phyloP scores from a whole-genome alignment of 139 green algal genomes.

The Trebouxia sp. region DNA sequence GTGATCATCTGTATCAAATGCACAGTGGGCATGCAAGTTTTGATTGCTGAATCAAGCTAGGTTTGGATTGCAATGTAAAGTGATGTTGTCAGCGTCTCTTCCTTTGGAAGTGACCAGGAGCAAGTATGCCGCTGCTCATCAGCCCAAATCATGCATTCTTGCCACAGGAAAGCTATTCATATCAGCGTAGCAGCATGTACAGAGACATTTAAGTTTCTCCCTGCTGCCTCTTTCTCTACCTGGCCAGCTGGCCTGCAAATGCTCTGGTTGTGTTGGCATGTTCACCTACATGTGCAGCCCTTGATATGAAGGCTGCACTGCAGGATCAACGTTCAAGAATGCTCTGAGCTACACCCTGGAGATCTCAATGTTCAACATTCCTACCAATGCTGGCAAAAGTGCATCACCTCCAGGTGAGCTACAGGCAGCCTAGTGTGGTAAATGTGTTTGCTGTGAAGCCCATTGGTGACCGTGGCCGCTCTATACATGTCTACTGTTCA shows the following conservation, averaged over 20 bases:
- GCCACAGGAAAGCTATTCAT: too few relatives aligned
- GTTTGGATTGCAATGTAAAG: too few relatives aligned
- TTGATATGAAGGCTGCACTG: background rate
- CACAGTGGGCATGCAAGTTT: background rate
- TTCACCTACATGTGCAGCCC: too few relatives aligned
- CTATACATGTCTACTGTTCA: too few relatives aligned
- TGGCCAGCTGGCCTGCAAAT: background rate
- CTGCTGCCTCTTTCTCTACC: background rate
- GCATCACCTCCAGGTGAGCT: background rate
- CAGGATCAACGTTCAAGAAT: constrained; percentile 20
- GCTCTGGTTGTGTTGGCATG: background rate
- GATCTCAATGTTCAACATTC: constrained; percentile 45
- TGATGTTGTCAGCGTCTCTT: too few relatives aligned
- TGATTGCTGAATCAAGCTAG: too few relatives aligned
- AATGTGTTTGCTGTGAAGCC: background rate
- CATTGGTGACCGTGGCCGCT: too few relatives aligned
- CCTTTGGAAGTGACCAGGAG: too few relatives aligned
- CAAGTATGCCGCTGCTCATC: too few relatives aligned
- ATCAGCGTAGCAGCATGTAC: too few relatives aligned
- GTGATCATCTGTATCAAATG: background rate
- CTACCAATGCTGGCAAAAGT: background rate
- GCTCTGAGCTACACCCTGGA: constrained; percentile 49
- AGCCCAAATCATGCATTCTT: too few relatives aligned
- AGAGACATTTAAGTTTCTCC: background rate
- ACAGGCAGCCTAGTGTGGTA: background rate